phyloP scores from a whole-genome alignment of 2,329 filamentous ascomycete species.

The Fusarium citri region DNA sequence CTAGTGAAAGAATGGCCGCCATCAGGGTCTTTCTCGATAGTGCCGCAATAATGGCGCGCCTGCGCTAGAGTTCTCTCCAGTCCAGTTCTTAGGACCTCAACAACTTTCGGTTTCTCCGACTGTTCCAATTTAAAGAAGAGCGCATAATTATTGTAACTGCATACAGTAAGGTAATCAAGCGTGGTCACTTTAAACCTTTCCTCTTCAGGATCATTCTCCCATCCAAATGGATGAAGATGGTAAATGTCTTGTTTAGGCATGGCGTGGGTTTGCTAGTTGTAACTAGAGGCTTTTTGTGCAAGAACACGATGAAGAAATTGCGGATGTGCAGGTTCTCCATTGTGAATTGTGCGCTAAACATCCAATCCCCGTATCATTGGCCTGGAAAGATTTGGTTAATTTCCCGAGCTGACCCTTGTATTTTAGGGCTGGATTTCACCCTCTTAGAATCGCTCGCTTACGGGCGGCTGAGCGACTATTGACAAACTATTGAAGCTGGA shows the following conservation, averaged over 20 bases:
- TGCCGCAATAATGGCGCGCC: constrained; percentile 52
- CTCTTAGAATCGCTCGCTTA: not conserved
- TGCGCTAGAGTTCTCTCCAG: constrained; percentile 54
- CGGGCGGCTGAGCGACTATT: not conserved
- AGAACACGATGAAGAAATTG: not conserved
- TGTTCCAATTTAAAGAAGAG: constrained; percentile 55
- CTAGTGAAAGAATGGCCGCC: constrained; percentile 54
- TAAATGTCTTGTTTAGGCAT: constrained; percentile 48
- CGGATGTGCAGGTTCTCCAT: not conserved
- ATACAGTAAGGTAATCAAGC: constrained; percentile 51
- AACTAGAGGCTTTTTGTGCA: not conserved
- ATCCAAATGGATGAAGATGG: constrained; percentile 50
- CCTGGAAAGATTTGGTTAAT: not conserved
- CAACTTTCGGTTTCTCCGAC: constrained; percentile 43
- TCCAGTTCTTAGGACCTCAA: constrained; percentile 48
- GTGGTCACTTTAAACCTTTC: constrained; percentile 53
- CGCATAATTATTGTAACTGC: constrained; percentile 54
- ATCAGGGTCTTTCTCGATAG: constrained; percentile 53
- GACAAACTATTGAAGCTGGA: not conserved
- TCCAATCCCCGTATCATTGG: not conserved
- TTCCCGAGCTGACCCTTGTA: not conserved
- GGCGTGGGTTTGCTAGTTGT: not conserved
- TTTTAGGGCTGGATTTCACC: not conserved
- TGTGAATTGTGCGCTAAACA: not conserved
- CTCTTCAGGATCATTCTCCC: constrained; percentile 53